phyloP scores from a whole-genome alignment of 1,284 basidiomycete species.

The Pisolithus thermaeus region DNA sequence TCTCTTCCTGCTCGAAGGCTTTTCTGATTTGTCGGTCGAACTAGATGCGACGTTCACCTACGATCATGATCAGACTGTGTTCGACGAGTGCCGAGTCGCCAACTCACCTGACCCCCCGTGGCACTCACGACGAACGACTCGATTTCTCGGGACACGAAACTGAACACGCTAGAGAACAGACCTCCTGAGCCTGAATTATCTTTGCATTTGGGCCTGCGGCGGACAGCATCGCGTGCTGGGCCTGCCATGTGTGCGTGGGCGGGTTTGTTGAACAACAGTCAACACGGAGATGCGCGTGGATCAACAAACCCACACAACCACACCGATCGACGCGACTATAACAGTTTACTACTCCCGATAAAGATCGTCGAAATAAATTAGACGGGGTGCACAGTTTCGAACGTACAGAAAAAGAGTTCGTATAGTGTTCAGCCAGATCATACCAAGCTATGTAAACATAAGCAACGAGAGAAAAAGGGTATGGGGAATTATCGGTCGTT shows the following conservation, averaged over 20 bases:
- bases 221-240: slow-evolving; percentile 5
- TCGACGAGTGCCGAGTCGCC: not conserved
- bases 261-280: not conserved
- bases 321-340: not conserved
- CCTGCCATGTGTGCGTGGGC: slow-evolving; percentile 7
- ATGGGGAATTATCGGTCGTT: no score
- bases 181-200: slow-evolving; percentile 23
- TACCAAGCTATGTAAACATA: no score
- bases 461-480: no score
- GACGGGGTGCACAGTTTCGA: not conserved
- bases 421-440: no score
- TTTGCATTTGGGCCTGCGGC: not conserved
- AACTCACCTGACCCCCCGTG: slow-evolving; percentile 38
- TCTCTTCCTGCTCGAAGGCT: slow-evolving; percentile 6
- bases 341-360: not conserved
- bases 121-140: slow-evolving; percentile 65
- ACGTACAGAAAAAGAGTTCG: not conserved
- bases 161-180: slow-evolving; percentile 58
- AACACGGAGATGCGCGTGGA: not conserved
- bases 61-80: slow-evolving; percentile 4
- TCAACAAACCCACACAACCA: slow-evolving; percentile 15
- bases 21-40: slow-evolving; percentile 7
- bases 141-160: slow-evolving; percentile 64
- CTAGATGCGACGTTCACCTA: slow-evolving; percentile 12
- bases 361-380: not conserved